Base-by-base conservation (phyloP, 495 filamentous ascomycete species). In the Acidomyces sp. region DNA sequence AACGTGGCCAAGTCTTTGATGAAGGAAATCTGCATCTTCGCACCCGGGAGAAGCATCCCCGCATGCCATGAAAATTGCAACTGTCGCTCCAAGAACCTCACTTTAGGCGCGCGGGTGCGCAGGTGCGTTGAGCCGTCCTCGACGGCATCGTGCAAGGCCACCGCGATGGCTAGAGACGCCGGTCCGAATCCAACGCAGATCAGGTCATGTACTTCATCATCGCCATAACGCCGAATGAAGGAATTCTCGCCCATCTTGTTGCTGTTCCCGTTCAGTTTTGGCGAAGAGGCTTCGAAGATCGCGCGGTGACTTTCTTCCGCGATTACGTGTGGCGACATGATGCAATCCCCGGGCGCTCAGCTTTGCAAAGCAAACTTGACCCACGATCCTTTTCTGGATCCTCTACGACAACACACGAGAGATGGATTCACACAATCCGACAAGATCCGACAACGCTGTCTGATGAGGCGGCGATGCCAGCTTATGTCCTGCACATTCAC, bases 21-120 rank as follows among this genome's bases (percentile, higher is more conserved):
- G 68, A 95, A 97, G 23, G 83, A 88, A 43, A 97, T 95, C 59
- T 97, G 88, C 88, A 97, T 97, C 56, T 80, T 82, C 10, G 85
- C 81, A 33, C 85, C 85, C 0, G 85, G 85, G 1, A 97, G 72
- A 39, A 94, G 71, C 88, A 97, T 97, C 25, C 88, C 88, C 2
- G 80, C 74, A 58, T 97, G 88, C 88, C 88, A 95, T 35, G 76
- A 72, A 52, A 95, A 97, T 29, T 72, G 63, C 17, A 67, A 53
- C 62, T 97, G 88, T 45, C 78, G 77, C 63, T 95, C 88, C 16
- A 95, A 58, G 62, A 93, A 95, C 28, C 78, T 66, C 3, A 88
- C 77, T 51, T 80, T 83, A 22, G 81, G 84, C 28, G 53, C 49
- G 36, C 56, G 60, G 6, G 25, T 45, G 4, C 48, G 35, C 9